Conservation (phyloP, 1,284 basidiomycete genomes). For the Flammula alnicola region DNA sequence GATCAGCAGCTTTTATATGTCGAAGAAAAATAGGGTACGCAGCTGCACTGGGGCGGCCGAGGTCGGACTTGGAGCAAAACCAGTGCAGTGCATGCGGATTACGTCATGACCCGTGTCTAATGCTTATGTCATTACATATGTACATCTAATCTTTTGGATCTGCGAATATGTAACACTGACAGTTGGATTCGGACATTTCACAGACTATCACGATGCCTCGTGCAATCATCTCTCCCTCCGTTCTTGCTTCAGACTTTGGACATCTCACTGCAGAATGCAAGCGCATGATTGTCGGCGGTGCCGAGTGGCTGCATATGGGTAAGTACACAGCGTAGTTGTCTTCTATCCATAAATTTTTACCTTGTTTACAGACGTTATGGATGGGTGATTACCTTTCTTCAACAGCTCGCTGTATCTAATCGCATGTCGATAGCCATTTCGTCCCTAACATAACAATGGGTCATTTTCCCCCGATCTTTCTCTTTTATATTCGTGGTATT, state of each 20-base stretch:
- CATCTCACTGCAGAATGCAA: constrained; percentile 91
- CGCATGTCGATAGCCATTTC: constrained; percentile 73
- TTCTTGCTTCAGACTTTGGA: constrained; percentile 94
- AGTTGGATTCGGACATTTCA: too few species aligned
- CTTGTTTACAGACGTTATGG: constrained; percentile 83
- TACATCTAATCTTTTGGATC: too few species aligned
- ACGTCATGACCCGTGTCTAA: too few species aligned
- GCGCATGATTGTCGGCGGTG: constrained; percentile 90
- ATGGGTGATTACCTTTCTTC: constrained; percentile 63
- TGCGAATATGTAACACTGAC: too few species aligned
- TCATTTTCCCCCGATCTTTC: constrained; percentile 34
- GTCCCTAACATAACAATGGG: constrained; percentile 99
- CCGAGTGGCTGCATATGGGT: constrained; percentile 98
- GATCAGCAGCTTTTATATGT: too few species aligned
- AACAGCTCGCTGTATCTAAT: constrained; percentile 19
- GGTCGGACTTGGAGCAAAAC: too few species aligned
- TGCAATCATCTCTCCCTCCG: constrained; percentile 89
- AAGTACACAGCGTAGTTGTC: constrained; percentile 28
- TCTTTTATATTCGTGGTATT: constrained; percentile 3
- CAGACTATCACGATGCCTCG: constrained; percentile 62
- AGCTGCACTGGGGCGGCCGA: too few species aligned
- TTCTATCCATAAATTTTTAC: constrained; percentile 1
- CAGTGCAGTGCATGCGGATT: too few species aligned
- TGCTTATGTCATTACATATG: too few species aligned
- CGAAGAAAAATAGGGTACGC: too few species aligned